Base-by-base conservation (phyloP, 495 filamentous ascomycete genomes). In the Penicillium cataractarum region DNA sequence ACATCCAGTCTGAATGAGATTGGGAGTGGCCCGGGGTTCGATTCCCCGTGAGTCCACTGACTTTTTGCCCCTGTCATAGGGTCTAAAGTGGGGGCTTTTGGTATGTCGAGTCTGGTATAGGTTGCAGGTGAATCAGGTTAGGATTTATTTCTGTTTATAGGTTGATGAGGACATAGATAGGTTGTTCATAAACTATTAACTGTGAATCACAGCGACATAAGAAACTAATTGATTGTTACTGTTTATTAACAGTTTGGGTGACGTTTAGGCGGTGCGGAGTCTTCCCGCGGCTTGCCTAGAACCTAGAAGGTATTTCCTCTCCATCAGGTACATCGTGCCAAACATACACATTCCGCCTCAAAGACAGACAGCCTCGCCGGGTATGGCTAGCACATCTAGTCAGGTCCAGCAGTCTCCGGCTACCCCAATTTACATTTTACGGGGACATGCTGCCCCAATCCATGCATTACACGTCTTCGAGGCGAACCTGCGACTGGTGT, bases 391-490 rank as follows among this genome's bases (percentile, higher is more conserved):
- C 42, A 33, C 13, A 60, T 48, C 62, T 35, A 29, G 44, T 24
- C 37, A 50, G 13, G 9, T 21, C 17, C 59, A 56, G 42, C 66
- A 70, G 32, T 74, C 82, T 53, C 86, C 87, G 32, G 84, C 89
- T 31, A 90, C 91, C 65, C 93, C 93, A 52, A 82, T 84, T 54
- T 94, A 95, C 70, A 87, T 98, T 52, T 84, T 99, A 33, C 90
- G 95, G 65, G 95, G 95, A 56, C 95, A 99, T 76, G 81, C 84
- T 31, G 78, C 90, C 2, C 88, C 91, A 57, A 89, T 98, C 55
- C 93, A 99, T 71, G 84, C 86, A 17, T 76, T 95, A 27, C 74
- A 84, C 57, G 91, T 99, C 72, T 83, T 90, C 63, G 84, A 83
- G 49, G 67, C 76, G 54, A 96, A 97, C 66, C 80, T 86, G 51